A percentile compares a stretch with the other conserved stretches of the same genome.
These are phyloP conservation scores for Bipolaris sorokiniana DNA, from an alignment of 2,329 filamentous ascomycete species.

Conservation along the genomic window DNA sequence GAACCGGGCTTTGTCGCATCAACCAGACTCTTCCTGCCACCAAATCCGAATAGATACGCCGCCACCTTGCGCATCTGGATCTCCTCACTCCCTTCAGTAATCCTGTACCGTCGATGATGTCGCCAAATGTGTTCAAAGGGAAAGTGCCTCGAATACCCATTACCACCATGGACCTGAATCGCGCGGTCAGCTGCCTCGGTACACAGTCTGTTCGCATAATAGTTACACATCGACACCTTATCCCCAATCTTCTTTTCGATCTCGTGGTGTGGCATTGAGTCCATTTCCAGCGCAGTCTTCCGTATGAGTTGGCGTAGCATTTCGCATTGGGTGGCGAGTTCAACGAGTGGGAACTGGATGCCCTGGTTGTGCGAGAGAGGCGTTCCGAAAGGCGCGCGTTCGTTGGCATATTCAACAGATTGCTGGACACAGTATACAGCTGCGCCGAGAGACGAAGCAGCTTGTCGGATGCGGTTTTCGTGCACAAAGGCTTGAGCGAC, in stretches of 20 bases:
- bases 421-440: slow-evolving; percentile 66
- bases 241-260: slow-evolving; percentile 66
- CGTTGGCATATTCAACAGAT: slow-evolving; percentile 62
- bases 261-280: slow-evolving; percentile 59
- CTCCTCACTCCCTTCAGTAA: slow-evolving; percentile 69
- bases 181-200: slow-evolving; percentile 67
- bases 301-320: slow-evolving; percentile 67
- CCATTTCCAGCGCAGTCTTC: slow-evolving; percentile 68
- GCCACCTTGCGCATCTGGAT: slow-evolving; percentile 71
- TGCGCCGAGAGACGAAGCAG: slow-evolving; percentile 64
- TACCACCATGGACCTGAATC: slow-evolving; percentile 67
- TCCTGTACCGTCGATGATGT: slow-evolving; percentile 67
- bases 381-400: slow-evolving; percentile 62
- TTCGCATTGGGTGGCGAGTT: slow-evolving; percentile 65
- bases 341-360: slow-evolving; percentile 69
- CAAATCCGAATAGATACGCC: slow-evolving; percentile 63
- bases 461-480: slow-evolving; percentile 70
- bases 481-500: slow-evolving; percentile 71
- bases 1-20: slow-evolving; percentile 41
- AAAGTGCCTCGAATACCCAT: slow-evolving; percentile 64
- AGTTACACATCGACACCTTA: slow-evolving; percentile 70
- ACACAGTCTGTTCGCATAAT: slow-evolving; percentile 67
- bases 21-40: slow-evolving; percentile 51
- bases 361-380: slow-evolving; percentile 65
- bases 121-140: slow-evolving; percentile 71